Evolutionary conservation across 2,329 filamentous ascomycete species (phyloP).

Genomic region (Colletotrichum sp.): DNA sequence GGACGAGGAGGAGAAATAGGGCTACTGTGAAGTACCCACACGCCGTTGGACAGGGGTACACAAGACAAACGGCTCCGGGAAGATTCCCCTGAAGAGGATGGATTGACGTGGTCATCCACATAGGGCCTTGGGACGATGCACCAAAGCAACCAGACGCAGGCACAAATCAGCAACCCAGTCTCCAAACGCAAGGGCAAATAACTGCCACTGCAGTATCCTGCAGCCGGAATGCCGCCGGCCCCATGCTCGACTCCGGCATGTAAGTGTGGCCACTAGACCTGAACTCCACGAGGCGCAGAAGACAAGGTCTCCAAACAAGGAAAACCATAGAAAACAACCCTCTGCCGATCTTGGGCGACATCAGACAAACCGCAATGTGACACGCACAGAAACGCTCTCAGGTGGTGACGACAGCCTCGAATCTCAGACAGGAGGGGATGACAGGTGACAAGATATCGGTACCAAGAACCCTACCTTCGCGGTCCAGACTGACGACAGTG

Average conservation of each 20-base stretch:
- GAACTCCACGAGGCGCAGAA: neutral
- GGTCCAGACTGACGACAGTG: neutral
- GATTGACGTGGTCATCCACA: neutral
- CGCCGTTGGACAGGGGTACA: neutral
- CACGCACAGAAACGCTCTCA: neutral
- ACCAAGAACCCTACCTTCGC: neutral
- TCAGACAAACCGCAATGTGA: neutral
- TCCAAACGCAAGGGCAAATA: no score
- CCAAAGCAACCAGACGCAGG: neutral
- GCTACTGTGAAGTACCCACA: neutral
- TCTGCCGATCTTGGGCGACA: neutral
- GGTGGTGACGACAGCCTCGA: neutral
- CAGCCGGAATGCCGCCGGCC: no score
- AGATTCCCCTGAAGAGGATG: neutral
- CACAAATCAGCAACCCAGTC: neutral
- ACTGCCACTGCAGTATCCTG: no score
- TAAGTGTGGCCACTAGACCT: neutral
- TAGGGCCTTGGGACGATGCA: neutral
- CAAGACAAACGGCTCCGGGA: neutral
- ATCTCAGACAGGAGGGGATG: neutral
- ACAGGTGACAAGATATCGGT: neutral
- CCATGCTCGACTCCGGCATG: neutral
- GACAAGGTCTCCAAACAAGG: neutral
- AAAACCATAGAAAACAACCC: neutral
- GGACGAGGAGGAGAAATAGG: neutral